Evolutionary conservation across 1,139 yeast genomes (phyloP), one percentile per base, ranked within the genome.

Genomic region (Zhuliangozyma blackwelliae): DNA sequence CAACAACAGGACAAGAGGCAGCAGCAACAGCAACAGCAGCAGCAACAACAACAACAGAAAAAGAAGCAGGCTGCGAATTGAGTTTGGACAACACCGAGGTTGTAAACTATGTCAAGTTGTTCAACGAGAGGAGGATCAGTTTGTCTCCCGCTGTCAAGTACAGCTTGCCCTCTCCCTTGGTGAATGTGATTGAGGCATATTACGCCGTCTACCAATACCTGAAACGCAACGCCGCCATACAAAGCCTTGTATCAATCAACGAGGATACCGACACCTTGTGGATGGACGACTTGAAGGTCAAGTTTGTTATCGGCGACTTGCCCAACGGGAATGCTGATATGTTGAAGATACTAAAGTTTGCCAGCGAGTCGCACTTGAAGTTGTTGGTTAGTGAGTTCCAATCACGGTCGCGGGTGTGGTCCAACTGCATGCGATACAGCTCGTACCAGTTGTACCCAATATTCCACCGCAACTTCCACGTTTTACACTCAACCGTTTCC

Each of bases 401-500:
- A 30, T 42, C 58, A 2, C 49, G 75, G 27, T 55, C 66, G 10
- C 49, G 75, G 25, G 43, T 57, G 3, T 71, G 77, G 77, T 51
- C 67, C 2, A 66, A 63, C 40, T 61, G 65, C 43, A 54, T 65
- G 60, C 61, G 59, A 33, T 52, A 59, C 11, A 52, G 72, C 0
- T 57, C 69, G 2, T 69, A 68, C 42, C 75, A 69, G 43, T 50
- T 71, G n/a, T 67, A 68, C 39, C 77, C 77, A 0, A 57, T 65
- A 2, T 68, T 66, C 38, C 96, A 90, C 52, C 95, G 88, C 50
- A 82, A 76, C 47, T 77, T 92, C 25, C 78, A 86, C 11, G 76
- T 89, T 11, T 65, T 92, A 28, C 88, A 83, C 53, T 84, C 96
- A 0, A 77, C 87, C 55, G 92, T 90, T 1, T 86, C 95, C 5